These are phyloP conservation scores for Caryopteris hybrid DNA, from an alignment of 305 asterid species.

Conservation along the genomic window DNA sequence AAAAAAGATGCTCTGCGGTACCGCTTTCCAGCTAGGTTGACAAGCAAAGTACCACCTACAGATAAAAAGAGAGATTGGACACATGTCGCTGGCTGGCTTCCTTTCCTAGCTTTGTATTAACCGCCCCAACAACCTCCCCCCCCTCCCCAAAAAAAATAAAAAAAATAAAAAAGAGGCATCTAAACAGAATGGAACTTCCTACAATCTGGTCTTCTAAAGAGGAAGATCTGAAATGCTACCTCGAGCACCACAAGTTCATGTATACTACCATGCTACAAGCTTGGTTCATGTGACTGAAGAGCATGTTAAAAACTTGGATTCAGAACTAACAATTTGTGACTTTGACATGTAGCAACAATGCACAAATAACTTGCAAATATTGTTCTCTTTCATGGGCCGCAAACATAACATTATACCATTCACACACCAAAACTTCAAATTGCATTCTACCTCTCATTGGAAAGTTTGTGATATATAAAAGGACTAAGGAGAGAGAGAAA, in stretches of 20 bases:
- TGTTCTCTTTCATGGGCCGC: neutral
- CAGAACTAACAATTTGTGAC: neutral
- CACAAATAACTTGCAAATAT: neutral
- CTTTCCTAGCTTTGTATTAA: no score
- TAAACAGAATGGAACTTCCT: neutral
- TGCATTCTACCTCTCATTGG: neutral
- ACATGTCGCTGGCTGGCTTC: no score
- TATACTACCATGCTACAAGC: neutral
- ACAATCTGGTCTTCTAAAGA: neutral
- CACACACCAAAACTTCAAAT: neutral
- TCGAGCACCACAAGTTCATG: neutral
- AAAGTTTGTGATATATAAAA: neutral
- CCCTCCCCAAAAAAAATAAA: neutral
- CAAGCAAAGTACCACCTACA: no score
- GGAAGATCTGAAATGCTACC: neutral
- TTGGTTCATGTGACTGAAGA: neutral
- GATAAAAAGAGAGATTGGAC: no score
- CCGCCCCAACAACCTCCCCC: neutral
- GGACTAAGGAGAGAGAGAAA: neutral
- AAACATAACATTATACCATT: neutral
- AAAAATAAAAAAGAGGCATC: no score
- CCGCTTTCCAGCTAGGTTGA: no score
- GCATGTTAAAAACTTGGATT: neutral
- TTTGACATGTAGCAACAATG: neutral
- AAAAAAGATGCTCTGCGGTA: no score